Evolutionary conservation across 768 basidiomycete species (phyloP), one percentile per base, ranked within the genome.

Genomic region (Amanita fuliginea): DNA sequence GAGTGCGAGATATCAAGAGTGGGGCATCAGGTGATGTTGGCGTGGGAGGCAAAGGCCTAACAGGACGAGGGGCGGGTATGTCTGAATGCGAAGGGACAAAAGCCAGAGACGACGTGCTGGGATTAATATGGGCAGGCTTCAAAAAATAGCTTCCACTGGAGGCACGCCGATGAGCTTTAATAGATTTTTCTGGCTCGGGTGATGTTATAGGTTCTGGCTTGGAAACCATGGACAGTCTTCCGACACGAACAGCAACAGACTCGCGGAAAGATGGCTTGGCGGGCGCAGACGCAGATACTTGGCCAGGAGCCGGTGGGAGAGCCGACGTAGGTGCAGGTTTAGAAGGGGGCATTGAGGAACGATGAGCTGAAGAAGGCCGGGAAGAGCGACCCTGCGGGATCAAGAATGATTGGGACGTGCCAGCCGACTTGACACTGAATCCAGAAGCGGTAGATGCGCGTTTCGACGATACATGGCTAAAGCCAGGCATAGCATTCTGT

Each of bases 321-420:
- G 84, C 78, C 42, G 81, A 80, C 11, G 86, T 85, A 13, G 81
- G 75, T 5, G 84, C 82, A 43, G 74, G 73, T 22, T 74, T 81
- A 0, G 87, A 85, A 14, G 86, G 86, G 3, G 76, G 84, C 61
- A 84, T 74, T 3, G 83, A 86, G 16, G 67, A 58, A 35, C 86
- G 71, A 56, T 81, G 73, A 26, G 69, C 55, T 4, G 69, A 65
- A 30, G 57, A 44, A 26, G 63, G 55, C 21, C 58, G 61, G 42
- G 60, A 55, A 36, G 46, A 36, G 11, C 46, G 46, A 37, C 46
- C 24, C 53, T 52, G 37, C 51, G 35, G 16, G 47, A 6, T 37
- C 49, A 28, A 57, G 21, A 42, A 62, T 5, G 76, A 73, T 33
- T 69, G 65, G n/a, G 65, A 59, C 9, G 70, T 71, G 52, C 68